These are phyloP conservation scores for Fusarium sterilihyphosum DNA, from an alignment of 2,329 filamentous ascomycete genomes.

Conservation along the genomic window DNA sequence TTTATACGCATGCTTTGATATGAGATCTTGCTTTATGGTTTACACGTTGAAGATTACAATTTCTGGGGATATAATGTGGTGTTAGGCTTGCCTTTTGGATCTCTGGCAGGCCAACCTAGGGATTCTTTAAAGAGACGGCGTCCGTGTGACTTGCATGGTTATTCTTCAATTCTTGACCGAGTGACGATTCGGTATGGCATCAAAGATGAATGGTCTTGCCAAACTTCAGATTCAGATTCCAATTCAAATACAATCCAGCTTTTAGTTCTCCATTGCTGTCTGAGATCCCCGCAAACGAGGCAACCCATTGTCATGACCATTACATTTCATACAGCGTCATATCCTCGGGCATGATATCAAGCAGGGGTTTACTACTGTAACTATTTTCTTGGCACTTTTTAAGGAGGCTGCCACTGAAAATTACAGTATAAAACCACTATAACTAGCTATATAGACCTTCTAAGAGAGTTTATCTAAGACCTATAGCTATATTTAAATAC, in stretches of 20 bases:
- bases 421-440: no score
- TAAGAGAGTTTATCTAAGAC: no score
- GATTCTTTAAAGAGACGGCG: conserved; percentile 19
- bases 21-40: conserved; percentile 1
- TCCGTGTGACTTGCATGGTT: conserved; percentile 9
- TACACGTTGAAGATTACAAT: not conserved
- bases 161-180: conserved; percentile 18
- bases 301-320: conserved; percentile 10
- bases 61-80: conserved; percentile 18
- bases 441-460: no score
- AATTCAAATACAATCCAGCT: not conserved
- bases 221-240: conserved; percentile 7
- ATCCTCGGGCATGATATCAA: not conserved
- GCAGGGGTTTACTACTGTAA: not conserved
- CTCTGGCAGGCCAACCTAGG: conserved; percentile 8
- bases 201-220: conserved; percentile 11
- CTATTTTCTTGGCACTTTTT: no score
- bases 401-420: no score
- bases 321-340: not conserved
- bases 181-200: conserved; percentile 12
- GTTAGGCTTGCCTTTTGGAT: conserved; percentile 14
- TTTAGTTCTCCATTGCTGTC: not conserved
- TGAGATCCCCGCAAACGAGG: not conserved
- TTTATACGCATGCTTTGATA: conserved; percentile 5
- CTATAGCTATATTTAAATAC: no score